Evolutionary conservation across 75 land plant species (phyloP).

Genomic region (Cupressus sempervirens): DNA sequence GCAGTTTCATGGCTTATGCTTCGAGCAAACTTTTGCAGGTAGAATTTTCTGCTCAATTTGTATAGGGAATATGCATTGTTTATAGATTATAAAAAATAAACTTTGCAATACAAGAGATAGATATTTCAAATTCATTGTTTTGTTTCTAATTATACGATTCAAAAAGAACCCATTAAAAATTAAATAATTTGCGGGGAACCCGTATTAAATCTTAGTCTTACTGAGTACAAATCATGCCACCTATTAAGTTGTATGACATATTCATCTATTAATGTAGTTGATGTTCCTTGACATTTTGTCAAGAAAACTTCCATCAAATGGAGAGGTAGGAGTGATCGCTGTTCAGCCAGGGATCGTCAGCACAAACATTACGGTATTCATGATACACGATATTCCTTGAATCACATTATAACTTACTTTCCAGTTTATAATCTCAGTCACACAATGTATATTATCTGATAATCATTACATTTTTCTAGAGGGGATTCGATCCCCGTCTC

Average conservation of each 20-base stretch:
- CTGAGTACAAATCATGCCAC: too few relatives aligned
- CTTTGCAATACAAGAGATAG: neutral
- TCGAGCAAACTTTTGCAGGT: constrained; percentile 39
- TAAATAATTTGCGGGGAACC: neutral
- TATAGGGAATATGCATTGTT: neutral
- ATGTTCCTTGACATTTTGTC: constrained; percentile 18
- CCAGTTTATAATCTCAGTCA: too few relatives aligned
- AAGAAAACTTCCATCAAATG: constrained; percentile 10
- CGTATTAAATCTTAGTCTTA: neutral
- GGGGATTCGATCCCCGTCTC: too few relatives aligned
- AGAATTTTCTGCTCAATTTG: neutral
- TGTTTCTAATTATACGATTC: neutral
- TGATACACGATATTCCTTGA: too few relatives aligned
- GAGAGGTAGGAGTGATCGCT: constrained; percentile 14
- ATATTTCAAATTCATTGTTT: too few relatives aligned
- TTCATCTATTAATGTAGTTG: constrained; percentile 18
- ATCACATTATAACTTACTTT: too few relatives aligned
- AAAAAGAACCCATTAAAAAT: too few relatives aligned
- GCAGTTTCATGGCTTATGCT: constrained; percentile 14
- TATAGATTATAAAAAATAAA: too few relatives aligned
- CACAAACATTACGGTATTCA: constrained; percentile 15
- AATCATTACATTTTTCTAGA: too few relatives aligned
- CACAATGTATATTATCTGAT: too few relatives aligned
- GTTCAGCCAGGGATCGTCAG: constrained; percentile 32
- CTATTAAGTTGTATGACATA: too few relatives aligned